Evolutionary conservation across 2,329 filamentous ascomycete genomes (phyloP), one percentile per base, ranked within the genome.

Genomic region (Teratosphaeria nubilosa): DNA sequence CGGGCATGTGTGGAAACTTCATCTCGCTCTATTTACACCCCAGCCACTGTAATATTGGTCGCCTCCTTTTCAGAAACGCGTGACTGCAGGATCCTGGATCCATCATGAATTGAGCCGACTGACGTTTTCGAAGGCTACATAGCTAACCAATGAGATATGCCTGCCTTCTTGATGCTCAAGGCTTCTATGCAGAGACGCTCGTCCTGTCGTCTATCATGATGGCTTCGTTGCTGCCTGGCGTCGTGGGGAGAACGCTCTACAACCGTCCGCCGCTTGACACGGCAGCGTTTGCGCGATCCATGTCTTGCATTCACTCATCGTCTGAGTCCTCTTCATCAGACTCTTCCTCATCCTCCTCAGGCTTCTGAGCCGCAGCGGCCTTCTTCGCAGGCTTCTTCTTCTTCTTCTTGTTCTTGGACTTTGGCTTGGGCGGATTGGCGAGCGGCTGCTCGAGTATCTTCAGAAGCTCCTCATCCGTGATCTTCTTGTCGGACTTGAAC

Each of bases 401-500:
- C 84, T 91, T 95, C 80, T 88, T 94, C 80, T 90, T 90, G 72
- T 90, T 91, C 74, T 91, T 91, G 78, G 89, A 88, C 77, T 89
- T 90, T 65, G 86, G 80, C 56, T 77, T 77, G 51, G 79, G 77
- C 24, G 80, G 77, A 71, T 82, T 83, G 61, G 80, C 77, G 68
- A 96, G 77, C 32, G 92, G 92, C 75, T 89, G 88, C 77, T 94
- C 91, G 55, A 99, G 82, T 64, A 97, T 92, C 81, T 94, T 90
- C 68, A 97, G 85, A 65, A 99, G 82, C 78, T 97, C 92, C 78
- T 95, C 90, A 64, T 97, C 92, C 65, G 86, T 87, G 70, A 99
- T 96, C 83, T 96, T 96, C 84, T 97, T 97, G 75, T 97, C 91
- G 34, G 90, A 87, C 83, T 96, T 87, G 81, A 87, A 84, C 79